Evolutionary conservation across 1,139 yeast species (phyloP), one percentile per base, ranked within the genome.

Genomic region (Saccharomyces hybrid): DNA sequence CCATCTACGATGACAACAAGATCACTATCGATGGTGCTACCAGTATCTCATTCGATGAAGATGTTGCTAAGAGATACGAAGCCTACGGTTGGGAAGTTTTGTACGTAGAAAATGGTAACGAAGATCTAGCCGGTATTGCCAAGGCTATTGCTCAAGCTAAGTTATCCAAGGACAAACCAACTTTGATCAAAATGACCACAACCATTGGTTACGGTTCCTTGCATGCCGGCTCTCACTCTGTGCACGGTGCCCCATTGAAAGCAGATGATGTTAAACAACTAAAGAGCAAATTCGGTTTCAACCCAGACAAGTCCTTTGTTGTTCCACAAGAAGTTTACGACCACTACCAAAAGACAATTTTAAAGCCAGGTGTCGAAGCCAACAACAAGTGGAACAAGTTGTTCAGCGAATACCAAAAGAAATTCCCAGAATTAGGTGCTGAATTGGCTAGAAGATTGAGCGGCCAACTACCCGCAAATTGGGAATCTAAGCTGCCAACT

Each of bases 1-100:
- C 95, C 57, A 84, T 93, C 77, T 95, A 95, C 85, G 99, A 93
- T 72, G 97, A 90, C 78, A 93, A 93, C 86, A 86, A 84, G 74
- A 91, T 93, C 78, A 86, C 99, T 69, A 93, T 93, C 72, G 99
- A 93, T 73, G 99, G 99, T 78, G 78, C 81, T 75, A 95, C 96
- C 70, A 78, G 81, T 63, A 83, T 84, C 62, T 90, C 99, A 61
- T 93, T 95, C 83, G 89, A 97, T 61, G 99, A 95, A 79, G 88
- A 95, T 70, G 99, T 95, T 51, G 70, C 80, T 62, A 80, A 78
- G 72, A 85, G 99, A 77, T 87, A 88, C 75, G 85, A 83, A 77
- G 81, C 97, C 57, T 93, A 93, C 75, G 98, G 96, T 66, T 95
- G 99, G 99, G 88, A 93, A 77, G 80, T 86, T 52, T 63, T 87